Evolutionary conservation across 805 yeast species (phyloP).

Genomic region (Starmerella gropengiesseri): DNA sequence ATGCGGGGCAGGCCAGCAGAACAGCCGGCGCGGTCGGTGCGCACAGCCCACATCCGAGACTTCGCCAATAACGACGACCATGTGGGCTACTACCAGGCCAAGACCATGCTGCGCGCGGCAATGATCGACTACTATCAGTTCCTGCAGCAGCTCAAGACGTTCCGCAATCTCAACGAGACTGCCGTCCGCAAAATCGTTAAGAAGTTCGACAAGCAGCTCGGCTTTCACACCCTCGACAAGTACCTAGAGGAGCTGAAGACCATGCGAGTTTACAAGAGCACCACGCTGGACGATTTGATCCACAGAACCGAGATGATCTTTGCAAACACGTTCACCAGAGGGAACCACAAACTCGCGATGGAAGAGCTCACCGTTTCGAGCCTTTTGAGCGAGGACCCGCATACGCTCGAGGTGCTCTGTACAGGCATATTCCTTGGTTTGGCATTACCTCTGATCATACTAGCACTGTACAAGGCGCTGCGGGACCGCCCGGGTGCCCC

Average conservation of each 20-base stretch:
- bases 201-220: conserved; percentile 68
- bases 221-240: conserved; percentile 35
- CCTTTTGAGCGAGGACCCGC: conserved; percentile 25
- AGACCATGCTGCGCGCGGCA: conserved; percentile 58
- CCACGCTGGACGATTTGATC: conserved; percentile 53
- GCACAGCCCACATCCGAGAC: conserved; percentile 13
- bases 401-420: conserved; percentile 37
- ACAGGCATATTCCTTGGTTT: conserved; percentile 65
- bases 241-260: conserved; percentile 50
- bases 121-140: conserved; percentile 62
- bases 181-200: conserved; percentile 84
- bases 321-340: conserved; percentile 55
- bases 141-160: conserved; percentile 58
- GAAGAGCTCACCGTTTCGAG: conserved; percentile 52
- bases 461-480: conserved; percentile 47
- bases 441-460: conserved; percentile 54
- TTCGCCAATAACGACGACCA: conserved; percentile 18
- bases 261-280: conserved; percentile 39
- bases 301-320: conserved; percentile 56
- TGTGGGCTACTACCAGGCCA: conserved; percentile 52
- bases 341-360: conserved; percentile 59
- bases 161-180: conserved; percentile 65
- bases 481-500: conserved; percentile 32
- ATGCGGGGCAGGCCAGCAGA: not conserved
- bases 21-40: not conserved